Evolutionary conservation across 2,329 filamentous ascomycete species (phyloP), one percentile per base, ranked within the genome.

Genomic region (Bipolaris oryzae): DNA sequence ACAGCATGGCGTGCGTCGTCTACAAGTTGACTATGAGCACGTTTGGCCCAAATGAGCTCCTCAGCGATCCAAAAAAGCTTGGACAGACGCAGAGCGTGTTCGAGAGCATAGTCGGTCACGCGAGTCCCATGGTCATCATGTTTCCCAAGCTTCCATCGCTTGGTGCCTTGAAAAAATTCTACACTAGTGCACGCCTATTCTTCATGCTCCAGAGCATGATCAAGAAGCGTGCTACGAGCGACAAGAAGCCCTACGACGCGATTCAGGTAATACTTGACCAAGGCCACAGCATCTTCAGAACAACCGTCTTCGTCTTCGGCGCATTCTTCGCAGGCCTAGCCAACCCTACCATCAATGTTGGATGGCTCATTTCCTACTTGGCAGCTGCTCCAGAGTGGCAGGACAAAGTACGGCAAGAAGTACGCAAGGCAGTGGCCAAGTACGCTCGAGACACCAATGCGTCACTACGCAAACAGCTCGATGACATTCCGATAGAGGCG

Each of bases 1-100:
- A 84, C 34, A 77, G 77, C 64, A 74, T 86, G 44, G 85, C 84
- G 64, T 69, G 75, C 5, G 74, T 84, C 52, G 77, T 86, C 1
- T 87, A 82, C 69, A 78, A 81, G 64, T 76, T 87, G n/a, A 86
- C 83, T 3, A 84, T 86, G 74, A 79, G 84, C 11, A 82, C 79
- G 4, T 76, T 86, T 1, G 84, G 82, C 6, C 78, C 78, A 49
- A 74, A 80, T 31, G 84, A 87, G 39, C 79, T 87, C 23, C 84
- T 83, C 13, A 75, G 82, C 2, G 74, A 82, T 47, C 75, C 77
- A 0, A 60, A 59, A 5, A 65, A 82, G 18, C 63, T 83, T 3
- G 70, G 69, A n/a, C 71, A 76, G 35, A 79, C 78, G 2, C 73
- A 85, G 13, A 55, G 68, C 13, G 70, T 78, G 10, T 86, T 81